Evolutionary conservation across 768 basidiomycete genomes (phyloP), one percentile per base, ranked within the genome.

Genomic region (Exsudoporus frostii): DNA sequence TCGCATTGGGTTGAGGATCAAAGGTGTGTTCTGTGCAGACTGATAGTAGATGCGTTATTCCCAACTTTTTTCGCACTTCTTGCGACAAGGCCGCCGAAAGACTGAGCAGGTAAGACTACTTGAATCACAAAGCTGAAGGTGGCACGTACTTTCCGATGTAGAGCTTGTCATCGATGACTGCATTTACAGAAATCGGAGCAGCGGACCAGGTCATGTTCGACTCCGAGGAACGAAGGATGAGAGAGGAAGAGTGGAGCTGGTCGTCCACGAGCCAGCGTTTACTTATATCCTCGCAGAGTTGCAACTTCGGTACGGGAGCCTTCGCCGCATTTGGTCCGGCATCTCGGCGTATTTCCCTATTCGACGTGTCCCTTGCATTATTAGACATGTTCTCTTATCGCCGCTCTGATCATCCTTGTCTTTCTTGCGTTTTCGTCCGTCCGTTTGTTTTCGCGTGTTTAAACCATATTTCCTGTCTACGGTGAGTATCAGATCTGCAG

Each of bases 11-110:
- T 7, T 68, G 73, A 1, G 74, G 72, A 17, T 66, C 57, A 14
- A 81, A 79, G 1, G 74, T 66, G 52, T 73, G 74, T n/a, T 84
- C 81, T 0, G 74, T 75, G 57, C 83, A 85, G 43, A 83, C 81
- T 5, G 83, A 83, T 17, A 85, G 53, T 33, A 79, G 56, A 57
- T 84, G 83, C 0, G 83, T 80, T 51, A 80, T 79, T 20, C 76
- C 74, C n/a, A 73, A n/a, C 22, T 59, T 66, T 46, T 55, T 49
- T 36, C 60, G 65, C 24, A 63, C 41, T 43, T 69, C 67, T 4
- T 58, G 64, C 37, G 71, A 71, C 45, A 73, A 62, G 30, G 72
- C 72, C 0, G 72, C 59, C 2, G 70, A 60, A 25, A 73, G 60
- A 51, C 72, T 73, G 48, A 17, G 22, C 15, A 33, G 29, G 38